These are phyloP conservation scores for Phytopythium aichiense DNA, from an alignment of 352 stramenopile genomes.

Conservation along the genomic window DNA sequence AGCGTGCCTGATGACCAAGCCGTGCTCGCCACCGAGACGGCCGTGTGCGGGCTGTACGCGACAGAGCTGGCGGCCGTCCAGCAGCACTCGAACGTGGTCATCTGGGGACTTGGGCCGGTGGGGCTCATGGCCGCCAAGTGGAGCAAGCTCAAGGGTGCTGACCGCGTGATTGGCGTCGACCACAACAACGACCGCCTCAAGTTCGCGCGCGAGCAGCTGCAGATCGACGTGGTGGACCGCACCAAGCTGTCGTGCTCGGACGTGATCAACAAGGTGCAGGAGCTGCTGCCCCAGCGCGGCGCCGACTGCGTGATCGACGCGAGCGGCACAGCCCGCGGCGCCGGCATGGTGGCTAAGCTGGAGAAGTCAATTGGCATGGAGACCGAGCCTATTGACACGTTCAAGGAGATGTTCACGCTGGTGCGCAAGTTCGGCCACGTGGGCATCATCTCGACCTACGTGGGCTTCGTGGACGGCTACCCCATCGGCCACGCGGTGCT, in stretches of 20 bases:
- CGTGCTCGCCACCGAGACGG: slow-evolving; percentile 58
- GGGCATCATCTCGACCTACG: slow-evolving; percentile 52
- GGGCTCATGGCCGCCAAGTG: slow-evolving; percentile 52
- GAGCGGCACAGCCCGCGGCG: slow-evolving; percentile 25
- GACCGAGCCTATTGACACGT: slow-evolving; percentile 41
- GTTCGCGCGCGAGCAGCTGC: slow-evolving; percentile 52
- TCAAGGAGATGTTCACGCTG: slow-evolving; percentile 57
- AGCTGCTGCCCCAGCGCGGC: slow-evolving; percentile 42
- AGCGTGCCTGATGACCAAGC: slow-evolving; percentile 58
- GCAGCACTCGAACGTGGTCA: slow-evolving; percentile 42
- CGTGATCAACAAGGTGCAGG: slow-evolving; percentile 41
- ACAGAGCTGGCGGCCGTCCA: slow-evolving; percentile 50
- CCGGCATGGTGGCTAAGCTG: slow-evolving; percentile 36
- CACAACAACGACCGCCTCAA: slow-evolving; percentile 42
- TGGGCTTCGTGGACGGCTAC: slow-evolving; percentile 33
- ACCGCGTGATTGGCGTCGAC: slow-evolving; percentile 57
- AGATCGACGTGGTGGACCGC: slow-evolving; percentile 60
- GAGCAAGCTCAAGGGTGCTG: slow-evolving; percentile 61
- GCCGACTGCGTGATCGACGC: slow-evolving; percentile 60
- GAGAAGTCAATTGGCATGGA: slow-evolving; percentile 52
- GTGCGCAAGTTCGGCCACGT: slow-evolving; percentile 57
- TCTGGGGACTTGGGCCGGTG: slow-evolving; percentile 67
- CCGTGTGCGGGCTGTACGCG: slow-evolving; percentile 51
- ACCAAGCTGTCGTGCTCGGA: slow-evolving; percentile 38
- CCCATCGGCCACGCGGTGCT: slow-evolving; percentile 57